These are phyloP conservation scores for Pulchroboletus neoregius DNA, from an alignment of 1,284 basidiomycete species.

Conservation along the genomic window DNA sequence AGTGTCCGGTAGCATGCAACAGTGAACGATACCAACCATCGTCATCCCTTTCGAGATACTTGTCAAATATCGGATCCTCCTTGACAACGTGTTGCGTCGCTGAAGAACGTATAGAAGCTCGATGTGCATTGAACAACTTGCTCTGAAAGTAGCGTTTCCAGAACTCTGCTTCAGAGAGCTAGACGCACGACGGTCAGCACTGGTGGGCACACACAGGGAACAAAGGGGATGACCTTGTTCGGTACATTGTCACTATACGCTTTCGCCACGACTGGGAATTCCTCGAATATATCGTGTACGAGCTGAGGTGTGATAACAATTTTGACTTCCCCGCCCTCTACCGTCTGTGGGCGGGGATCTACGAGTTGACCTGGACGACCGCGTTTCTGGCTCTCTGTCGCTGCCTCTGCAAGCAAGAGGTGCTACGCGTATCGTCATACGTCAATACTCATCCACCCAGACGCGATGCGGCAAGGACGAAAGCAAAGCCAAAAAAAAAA, in stretches of 20 bases:
- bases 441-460: background rate
- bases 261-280: slow-evolving; percentile 91
- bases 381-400: slow-evolving; percentile 70
- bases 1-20: background rate
- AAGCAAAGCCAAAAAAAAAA: no score
- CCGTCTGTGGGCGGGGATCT: slow-evolving; percentile 82
- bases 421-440: slow-evolving; percentile 43
- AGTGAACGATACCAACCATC: slow-evolving; percentile 59
- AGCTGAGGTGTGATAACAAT: slow-evolving; percentile 92
- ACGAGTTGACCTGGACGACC: slow-evolving; percentile 85
- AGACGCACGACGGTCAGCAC: slow-evolving; percentile 9
- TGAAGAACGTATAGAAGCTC: slow-evolving; percentile 86
- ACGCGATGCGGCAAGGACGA: no score
- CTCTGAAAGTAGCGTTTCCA: slow-evolving; percentile 98
- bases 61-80: slow-evolving; percentile 93
- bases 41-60: slow-evolving; percentile 92
- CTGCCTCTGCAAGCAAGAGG: slow-evolving; percentile 66
- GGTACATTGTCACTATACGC: slow-evolving; percentile 95
- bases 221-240: slow-evolving; percentile 50
- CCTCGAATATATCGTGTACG: slow-evolving; percentile 94
- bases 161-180: slow-evolving; percentile 89
- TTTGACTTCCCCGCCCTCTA: slow-evolving; percentile 78
- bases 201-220: background rate
- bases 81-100: slow-evolving; percentile 82
- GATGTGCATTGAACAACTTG: slow-evolving; percentile 90